phyloP scores from a whole-genome alignment of 352 stramenopile genomes.

The Proteromonas lacertae region DNA sequence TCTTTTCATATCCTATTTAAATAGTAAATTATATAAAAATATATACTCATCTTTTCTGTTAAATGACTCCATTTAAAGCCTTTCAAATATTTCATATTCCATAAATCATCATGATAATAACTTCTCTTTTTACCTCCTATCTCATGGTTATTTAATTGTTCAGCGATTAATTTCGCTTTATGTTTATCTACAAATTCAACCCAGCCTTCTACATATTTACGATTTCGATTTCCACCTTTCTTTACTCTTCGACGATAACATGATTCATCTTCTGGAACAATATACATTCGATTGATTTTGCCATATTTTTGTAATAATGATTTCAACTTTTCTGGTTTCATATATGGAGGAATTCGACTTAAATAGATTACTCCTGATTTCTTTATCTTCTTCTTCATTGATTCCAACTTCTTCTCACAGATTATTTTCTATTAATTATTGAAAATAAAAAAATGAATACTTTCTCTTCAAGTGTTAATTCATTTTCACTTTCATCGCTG shows the following conservation, averaged over 20 bases:
- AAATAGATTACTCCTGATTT: constrained; percentile 52
- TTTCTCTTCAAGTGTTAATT: background rate
- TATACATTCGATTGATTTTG: constrained; percentile 63
- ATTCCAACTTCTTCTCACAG: background rate
- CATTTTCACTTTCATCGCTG: background rate
- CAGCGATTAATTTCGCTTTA: constrained; percentile 51
- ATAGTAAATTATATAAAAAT: too few species aligned
- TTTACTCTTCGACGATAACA: constrained; percentile 7
- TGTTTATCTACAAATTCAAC: constrained; percentile 90
- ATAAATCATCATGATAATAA: constrained; percentile 87
- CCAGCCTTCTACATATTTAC: constrained; percentile 63
- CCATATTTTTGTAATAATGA: constrained; percentile 54
- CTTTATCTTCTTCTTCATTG: constrained; percentile 10
- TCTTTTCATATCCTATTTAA: too few species aligned
- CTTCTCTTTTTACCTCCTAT: constrained; percentile 63
- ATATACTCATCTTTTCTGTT: too few species aligned
- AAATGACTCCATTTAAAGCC: constrained; percentile 44
- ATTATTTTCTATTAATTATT: background rate
- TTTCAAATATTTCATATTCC: constrained; percentile 94
- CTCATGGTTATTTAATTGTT: constrained; percentile 56
- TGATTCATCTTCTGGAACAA: constrained; percentile 68
- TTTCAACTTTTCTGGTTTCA: constrained; percentile 78
- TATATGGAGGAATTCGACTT: constrained; percentile 64
- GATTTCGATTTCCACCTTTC: constrained; percentile 41
- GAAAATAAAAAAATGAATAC: background rate